Conservation (phyloP, 1,139 yeast species). For the Candida mesenterica region DNA sequence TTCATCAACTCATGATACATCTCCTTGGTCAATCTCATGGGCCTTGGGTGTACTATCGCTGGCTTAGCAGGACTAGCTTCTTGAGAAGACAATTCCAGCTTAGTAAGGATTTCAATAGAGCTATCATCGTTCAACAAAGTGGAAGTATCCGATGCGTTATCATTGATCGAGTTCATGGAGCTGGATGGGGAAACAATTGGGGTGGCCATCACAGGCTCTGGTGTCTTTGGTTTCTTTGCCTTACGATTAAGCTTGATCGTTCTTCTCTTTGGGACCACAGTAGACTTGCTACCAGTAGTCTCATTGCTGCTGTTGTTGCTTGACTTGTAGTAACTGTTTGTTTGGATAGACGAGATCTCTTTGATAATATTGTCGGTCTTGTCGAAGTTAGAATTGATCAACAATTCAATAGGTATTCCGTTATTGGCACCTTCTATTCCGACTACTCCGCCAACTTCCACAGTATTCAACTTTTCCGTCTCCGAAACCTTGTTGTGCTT, state of each 20-base stretch:
- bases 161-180: constrained; percentile 5
- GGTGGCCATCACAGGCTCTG: neutral
- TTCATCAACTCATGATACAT: constrained; percentile 14
- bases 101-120: neutral
- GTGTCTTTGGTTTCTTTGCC: constrained; percentile 10
- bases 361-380: constrained; percentile 39
- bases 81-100: constrained; percentile 1
- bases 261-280: constrained; percentile 47
- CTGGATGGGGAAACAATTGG: constrained; percentile 5
- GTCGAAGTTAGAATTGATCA: constrained; percentile 24
- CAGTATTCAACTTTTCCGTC: constrained; percentile 5
- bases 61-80: constrained; percentile 7
- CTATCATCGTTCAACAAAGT: constrained; percentile 14
- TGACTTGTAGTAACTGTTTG: constrained; percentile 38
- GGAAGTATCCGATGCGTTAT: constrained; percentile 14
- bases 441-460: constrained; percentile 5
- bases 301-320: constrained; percentile 25
- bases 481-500: constrained; percentile 8
- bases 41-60: constrained; percentile 26
- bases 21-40: constrained; percentile 20
- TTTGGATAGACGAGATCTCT: constrained; percentile 49
- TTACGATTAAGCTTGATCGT: constrained; percentile 37
- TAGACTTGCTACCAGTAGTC: constrained; percentile 16
- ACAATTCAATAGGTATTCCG: constrained; percentile 40
- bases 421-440: constrained; percentile 17